A percentile compares a stretch with the other conserved stretches of the same genome.
phyloP scores from a whole-genome alignment of 306 rosid genomes.

The Luffa acutangula region DNA sequence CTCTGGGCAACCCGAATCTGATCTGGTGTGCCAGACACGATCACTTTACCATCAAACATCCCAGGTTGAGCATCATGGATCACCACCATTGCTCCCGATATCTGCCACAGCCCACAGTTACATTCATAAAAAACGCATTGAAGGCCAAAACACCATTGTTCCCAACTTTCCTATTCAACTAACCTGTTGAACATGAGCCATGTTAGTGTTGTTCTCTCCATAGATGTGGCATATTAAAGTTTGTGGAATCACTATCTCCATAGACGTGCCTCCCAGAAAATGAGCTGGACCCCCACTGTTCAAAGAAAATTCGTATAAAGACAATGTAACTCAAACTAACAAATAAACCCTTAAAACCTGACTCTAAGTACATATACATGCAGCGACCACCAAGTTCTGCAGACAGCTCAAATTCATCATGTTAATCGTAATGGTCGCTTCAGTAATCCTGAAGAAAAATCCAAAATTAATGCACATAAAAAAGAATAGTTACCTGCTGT shows the following conservation, averaged over 20 bases:
- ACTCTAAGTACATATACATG: too few relatives aligned
- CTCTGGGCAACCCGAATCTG: conserved; percentile 59
- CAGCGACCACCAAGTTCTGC: too few relatives aligned
- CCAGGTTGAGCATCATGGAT: conserved; percentile 54
- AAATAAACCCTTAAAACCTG: conserved; percentile 1
- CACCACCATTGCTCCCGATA: conserved; percentile 59
- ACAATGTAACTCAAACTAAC: not conserved
- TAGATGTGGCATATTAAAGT: conserved; percentile 38
- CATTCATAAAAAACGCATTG: not conserved
- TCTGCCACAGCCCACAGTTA: conserved; percentile 21
- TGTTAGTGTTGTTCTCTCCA: conserved; percentile 58
- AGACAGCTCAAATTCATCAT: not conserved
- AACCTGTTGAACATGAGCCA: conserved; percentile 68
- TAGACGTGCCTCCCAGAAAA: conserved; percentile 23
- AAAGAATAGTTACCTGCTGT: conserved; percentile 33
- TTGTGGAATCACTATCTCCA: conserved; percentile 61
- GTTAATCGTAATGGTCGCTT: not conserved
- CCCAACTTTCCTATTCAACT: conserved; percentile 2
- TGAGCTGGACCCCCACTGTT: conserved; percentile 40
- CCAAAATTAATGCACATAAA: not conserved
- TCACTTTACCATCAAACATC: conserved; percentile 41
- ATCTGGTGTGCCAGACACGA: conserved; percentile 45
- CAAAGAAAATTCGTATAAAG: not conserved
- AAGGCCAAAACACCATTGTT: not conserved
- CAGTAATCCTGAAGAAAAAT: not conserved